Evolutionary conservation across 2,329 filamentous ascomycete species (phyloP).

Genomic region (Fonsecaea erecta): DNA sequence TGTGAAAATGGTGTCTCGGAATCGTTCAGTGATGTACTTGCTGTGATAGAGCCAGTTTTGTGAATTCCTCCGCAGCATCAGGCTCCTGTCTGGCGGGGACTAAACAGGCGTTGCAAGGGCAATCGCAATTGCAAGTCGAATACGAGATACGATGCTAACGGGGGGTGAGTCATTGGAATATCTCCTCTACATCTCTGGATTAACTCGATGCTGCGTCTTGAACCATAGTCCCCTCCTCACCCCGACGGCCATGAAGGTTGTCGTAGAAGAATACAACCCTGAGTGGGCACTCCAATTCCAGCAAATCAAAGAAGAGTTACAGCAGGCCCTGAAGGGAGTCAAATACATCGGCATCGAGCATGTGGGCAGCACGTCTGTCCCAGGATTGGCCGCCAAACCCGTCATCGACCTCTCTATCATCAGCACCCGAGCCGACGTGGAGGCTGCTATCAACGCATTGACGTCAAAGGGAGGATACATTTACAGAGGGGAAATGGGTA

Average conservation of each 20-base stretch:
- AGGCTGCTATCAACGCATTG: constrained; percentile 41
- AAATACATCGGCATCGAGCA: constrained; percentile 42
- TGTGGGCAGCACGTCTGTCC: constrained; percentile 47
- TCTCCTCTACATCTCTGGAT: not conserved
- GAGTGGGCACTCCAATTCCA: constrained; percentile 27
- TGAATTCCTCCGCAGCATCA: too few species aligned
- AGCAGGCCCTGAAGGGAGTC: constrained; percentile 25
- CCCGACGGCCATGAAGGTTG: constrained; percentile 18
- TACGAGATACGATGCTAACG: not conserved
- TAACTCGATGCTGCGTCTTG: not conserved
- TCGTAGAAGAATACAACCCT: constrained; percentile 31
- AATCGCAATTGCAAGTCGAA: not conserved
- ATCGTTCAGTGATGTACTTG: too few species aligned
- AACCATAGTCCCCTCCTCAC: not conserved
- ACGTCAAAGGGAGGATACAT: constrained; percentile 41
- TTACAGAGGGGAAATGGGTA: constrained; percentile 45
- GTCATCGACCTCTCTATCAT: constrained; percentile 47
- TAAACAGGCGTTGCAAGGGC: too few species aligned
- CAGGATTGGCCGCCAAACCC: constrained; percentile 44
- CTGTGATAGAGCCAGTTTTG: too few species aligned
- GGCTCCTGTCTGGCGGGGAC: too few species aligned
- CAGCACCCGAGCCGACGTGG: constrained; percentile 38
- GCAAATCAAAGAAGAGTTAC: constrained; percentile 29
- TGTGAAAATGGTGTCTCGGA: too few species aligned
- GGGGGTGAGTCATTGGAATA: not conserved